Conservation (phyloP, 2,329 filamentous ascomycete genomes). For the Sporothrix pseudoabietina region DNA sequence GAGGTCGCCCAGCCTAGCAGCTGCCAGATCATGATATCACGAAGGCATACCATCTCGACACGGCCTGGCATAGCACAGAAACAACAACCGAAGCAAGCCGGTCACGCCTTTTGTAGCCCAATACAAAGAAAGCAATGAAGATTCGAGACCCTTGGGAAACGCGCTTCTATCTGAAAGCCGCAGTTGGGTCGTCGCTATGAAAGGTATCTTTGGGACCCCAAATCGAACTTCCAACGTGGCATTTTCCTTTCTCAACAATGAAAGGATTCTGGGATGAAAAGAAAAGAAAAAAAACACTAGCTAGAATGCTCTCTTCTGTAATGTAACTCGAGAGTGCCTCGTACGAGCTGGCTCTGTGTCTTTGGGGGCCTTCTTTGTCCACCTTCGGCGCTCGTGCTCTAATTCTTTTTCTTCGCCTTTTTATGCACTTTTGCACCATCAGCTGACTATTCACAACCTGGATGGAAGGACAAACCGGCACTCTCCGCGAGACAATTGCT, state of each 20-base stretch:
- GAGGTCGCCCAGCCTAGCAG: background rate
- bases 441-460: background rate
- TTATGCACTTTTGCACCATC: background rate
- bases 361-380: background rate
- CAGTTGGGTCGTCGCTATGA: background rate
- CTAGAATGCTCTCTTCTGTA: background rate
- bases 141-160: background rate
- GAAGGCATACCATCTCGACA: background rate
- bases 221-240: background rate
- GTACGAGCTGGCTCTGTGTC: background rate
- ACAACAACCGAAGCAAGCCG: background rate
- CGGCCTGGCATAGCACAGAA: background rate
- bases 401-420: background rate
- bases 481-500: slow-evolving; percentile 1
- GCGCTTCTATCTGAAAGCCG: no score
- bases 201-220: background rate
- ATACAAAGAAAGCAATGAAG: background rate
- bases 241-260: background rate
- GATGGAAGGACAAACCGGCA: background rate
- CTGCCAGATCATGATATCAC: background rate
- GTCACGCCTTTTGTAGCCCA: background rate
- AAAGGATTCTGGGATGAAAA: background rate
- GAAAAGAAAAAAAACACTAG: background rate
- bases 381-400: background rate
- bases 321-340: background rate